These are phyloP conservation scores for Cyclotella baltica DNA, from an alignment of 108 stramenopile species.

Conservation along the genomic window DNA sequence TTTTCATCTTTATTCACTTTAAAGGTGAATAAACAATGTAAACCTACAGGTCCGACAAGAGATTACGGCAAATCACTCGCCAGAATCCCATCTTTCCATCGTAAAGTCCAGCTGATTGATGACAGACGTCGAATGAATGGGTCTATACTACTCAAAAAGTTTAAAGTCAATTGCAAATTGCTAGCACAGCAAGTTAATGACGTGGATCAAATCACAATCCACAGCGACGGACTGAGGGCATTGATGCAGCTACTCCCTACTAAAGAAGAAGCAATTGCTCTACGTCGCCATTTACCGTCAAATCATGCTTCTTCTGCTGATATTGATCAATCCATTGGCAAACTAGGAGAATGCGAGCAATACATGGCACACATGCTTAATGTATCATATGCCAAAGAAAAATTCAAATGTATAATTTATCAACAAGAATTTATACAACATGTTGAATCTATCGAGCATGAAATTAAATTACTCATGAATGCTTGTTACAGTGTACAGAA, in stretches of 20 bases:
- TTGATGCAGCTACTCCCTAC: slow-evolving; percentile 49
- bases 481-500: slow-evolving; percentile 38
- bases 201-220: slow-evolving; percentile 35
- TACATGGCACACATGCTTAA: slow-evolving; percentile 49
- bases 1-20: slow-evolving; percentile 56
- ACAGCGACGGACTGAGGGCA: slow-evolving; percentile 42
- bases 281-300: slow-evolving; percentile 40
- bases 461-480: slow-evolving; percentile 21
- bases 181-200: slow-evolving; percentile 39
- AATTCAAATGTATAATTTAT: slow-evolving; percentile 45
- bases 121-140: slow-evolving; percentile 60
- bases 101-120: slow-evolving; percentile 55
- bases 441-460: background rate
- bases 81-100: slow-evolving; percentile 25
- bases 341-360: slow-evolving; percentile 44
- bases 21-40: slow-evolving; percentile 8
- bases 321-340: slow-evolving; percentile 35
- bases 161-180: slow-evolving; percentile 41
- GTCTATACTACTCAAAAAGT: slow-evolving; percentile 57
- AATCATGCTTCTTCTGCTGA: slow-evolving; percentile 28
- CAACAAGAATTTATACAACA: slow-evolving; percentile 37
- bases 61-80: too few relatives aligned
- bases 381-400: slow-evolving; percentile 36
- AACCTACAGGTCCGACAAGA: slow-evolving; percentile 15
- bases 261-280: slow-evolving; percentile 37